These are phyloP conservation scores for Globisporangium lucens DNA, from an alignment of 352 stramenopile genomes.

Conservation along the genomic window DNA sequence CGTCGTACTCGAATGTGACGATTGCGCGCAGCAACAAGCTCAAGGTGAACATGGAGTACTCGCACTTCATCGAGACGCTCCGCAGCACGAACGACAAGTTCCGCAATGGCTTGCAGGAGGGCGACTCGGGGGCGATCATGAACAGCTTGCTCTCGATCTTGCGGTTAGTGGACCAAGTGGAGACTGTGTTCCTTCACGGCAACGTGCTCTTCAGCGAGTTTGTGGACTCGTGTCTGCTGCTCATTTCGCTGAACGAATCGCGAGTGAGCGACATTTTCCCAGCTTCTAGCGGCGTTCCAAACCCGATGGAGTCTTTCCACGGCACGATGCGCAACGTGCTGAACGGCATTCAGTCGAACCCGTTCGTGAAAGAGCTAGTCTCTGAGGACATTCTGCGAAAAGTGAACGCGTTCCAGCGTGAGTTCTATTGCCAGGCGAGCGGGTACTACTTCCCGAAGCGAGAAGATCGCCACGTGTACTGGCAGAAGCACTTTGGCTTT, in stretches of 20 bases:
- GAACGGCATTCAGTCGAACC: slow-evolving; percentile 62
- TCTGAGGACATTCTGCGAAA: slow-evolving; percentile 47
- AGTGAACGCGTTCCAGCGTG: slow-evolving; percentile 55
- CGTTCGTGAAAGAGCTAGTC: slow-evolving; percentile 63
- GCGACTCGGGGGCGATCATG: slow-evolving; percentile 54
- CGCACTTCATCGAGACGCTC: slow-evolving; percentile 76
- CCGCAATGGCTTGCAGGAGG: slow-evolving; percentile 42
- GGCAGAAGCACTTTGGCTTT: slow-evolving; percentile 65
- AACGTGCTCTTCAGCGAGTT: slow-evolving; percentile 62
- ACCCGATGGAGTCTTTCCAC: slow-evolving; percentile 72
- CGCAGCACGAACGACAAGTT: slow-evolving; percentile 65
- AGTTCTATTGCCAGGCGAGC: slow-evolving; percentile 73
- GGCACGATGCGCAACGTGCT: slow-evolving; percentile 70
- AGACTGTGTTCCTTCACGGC: slow-evolving; percentile 71
- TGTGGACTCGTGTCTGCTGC: slow-evolving; percentile 45
- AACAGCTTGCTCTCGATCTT: slow-evolving; percentile 62
- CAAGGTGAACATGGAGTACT: slow-evolving; percentile 76
- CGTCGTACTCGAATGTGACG: slow-evolving; percentile 59
- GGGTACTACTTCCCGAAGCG: slow-evolving; percentile 63
- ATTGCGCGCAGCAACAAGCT: slow-evolving; percentile 67
- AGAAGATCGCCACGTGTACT: slow-evolving; percentile 45
- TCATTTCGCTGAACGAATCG: slow-evolving; percentile 40
- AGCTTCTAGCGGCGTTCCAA: slow-evolving; percentile 60
- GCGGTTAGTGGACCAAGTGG: slow-evolving; percentile 69
- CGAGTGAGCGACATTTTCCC: slow-evolving; percentile 40